Evolutionary conservation across 1,284 basidiomycete species (phyloP).

Genomic region (Cutaneotrichosporon daszewskae): DNA sequence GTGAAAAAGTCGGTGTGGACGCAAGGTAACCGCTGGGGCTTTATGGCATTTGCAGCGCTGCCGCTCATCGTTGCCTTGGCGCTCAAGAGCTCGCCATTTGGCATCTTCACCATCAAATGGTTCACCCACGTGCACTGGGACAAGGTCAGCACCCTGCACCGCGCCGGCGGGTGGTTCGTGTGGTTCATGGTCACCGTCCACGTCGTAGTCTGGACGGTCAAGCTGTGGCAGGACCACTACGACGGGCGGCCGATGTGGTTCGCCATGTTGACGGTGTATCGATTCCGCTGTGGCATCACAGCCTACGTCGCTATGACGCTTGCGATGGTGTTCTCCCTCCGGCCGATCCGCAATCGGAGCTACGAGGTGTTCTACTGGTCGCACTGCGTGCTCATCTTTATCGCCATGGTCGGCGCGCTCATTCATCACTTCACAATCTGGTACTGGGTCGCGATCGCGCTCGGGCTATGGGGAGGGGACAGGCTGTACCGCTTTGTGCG

Average conservation of each 20-base stretch:
- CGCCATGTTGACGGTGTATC: conserved; percentile 61
- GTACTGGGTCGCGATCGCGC: conserved; percentile 59
- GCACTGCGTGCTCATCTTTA: conserved; percentile 62
- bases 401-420: conserved; percentile 54
- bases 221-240: conserved; percentile 57
- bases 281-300: conserved; percentile 68
- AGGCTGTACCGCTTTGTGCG: conserved; percentile 58
- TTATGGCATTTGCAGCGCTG: conserved; percentile 70
- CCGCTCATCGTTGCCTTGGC: conserved; percentile 71
- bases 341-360: conserved; percentile 58
- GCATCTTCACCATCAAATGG: conserved; percentile 64
- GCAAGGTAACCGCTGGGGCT: conserved; percentile 63
- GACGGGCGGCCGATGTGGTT: conserved; percentile 56
- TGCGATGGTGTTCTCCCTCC: conserved; percentile 61
- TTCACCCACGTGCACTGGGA: conserved; percentile 69
- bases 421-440: conserved; percentile 62
- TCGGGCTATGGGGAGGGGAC: conserved; percentile 62
- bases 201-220: conserved; percentile 67
- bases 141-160: conserved; percentile 67
- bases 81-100: conserved; percentile 75
- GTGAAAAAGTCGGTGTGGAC: conserved; percentile 73
- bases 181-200: conserved; percentile 67
- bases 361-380: conserved; percentile 73
- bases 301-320: conserved; percentile 66
- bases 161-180: conserved; percentile 66